Evolutionary conservation across 345 rosid genomes (phyloP).

Genomic region (Bruguiera gymnorhiza): DNA sequence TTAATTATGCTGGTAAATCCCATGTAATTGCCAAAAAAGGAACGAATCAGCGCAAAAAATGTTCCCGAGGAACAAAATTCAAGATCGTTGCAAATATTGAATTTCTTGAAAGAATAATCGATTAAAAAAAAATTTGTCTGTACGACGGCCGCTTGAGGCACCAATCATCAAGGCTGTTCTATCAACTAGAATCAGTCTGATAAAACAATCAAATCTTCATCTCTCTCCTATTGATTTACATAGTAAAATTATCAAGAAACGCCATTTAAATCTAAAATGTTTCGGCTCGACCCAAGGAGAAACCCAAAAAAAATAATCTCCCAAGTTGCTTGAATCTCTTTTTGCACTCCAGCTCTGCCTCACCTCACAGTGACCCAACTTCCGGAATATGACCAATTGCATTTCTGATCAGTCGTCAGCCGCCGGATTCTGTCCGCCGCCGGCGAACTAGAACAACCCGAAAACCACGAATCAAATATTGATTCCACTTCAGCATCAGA

Average conservation of each 20-base stretch:
- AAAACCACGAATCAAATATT: neutral
- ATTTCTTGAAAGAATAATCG: no score
- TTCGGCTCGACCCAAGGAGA: neutral
- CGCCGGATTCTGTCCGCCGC: conserved; percentile 21
- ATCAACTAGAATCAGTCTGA: conserved; percentile 6
- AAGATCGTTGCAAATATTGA: no score
- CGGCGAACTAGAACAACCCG: neutral
- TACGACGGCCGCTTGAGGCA: neutral
- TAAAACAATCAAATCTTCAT: neutral
- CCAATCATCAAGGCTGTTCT: neutral
- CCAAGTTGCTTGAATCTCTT: neutral
- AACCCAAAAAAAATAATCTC: neutral
- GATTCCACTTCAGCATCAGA: neutral
- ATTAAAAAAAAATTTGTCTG: neutral
- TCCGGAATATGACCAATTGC: conserved; percentile 12
- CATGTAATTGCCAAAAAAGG: neutral
- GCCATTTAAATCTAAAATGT: neutral
- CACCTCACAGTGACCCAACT: conserved; percentile 23
- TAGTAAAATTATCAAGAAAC: neutral
- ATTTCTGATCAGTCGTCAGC: conserved; percentile 2
- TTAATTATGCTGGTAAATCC: neutral
- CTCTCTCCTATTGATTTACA: neutral
- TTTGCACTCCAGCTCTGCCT: neutral
- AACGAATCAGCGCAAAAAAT: neutral
- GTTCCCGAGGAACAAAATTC: no score